phyloP scores from a whole-genome alignment of 83 land plant species.

The Picea engelmannii region DNA sequence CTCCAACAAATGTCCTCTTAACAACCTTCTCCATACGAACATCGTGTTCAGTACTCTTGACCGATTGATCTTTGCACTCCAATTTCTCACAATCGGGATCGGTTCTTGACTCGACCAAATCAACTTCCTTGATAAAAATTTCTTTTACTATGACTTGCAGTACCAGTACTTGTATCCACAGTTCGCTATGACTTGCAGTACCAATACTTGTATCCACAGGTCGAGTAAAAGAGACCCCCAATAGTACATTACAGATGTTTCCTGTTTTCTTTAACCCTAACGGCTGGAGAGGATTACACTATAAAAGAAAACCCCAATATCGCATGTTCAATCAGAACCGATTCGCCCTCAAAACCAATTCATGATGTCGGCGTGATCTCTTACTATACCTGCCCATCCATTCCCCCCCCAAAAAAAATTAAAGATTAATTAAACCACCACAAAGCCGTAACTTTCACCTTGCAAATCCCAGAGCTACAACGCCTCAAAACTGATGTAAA shows the following conservation, averaged over 20 bases:
- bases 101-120: conserved; percentile 13
- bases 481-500: too few relatives aligned
- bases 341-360: too few relatives aligned
- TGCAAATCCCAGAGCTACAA: too few relatives aligned
- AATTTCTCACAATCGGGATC: conserved; percentile 18
- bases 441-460: too few relatives aligned
- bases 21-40: conserved; percentile 14
- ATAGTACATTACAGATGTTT: too few relatives aligned
- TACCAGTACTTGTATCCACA: not conserved
- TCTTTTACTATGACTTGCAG: not conserved
- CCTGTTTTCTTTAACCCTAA: not conserved
- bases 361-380: too few relatives aligned
- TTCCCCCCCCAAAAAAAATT: too few relatives aligned
- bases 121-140: conserved; percentile 20
- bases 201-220: not conserved
- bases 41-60: not conserved
- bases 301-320: not conserved
- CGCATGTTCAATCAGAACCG: not conserved
- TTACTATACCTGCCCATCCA: too few relatives aligned
- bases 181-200: not conserved
- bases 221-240: too few relatives aligned
- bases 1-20: conserved; percentile 37
- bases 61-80: not conserved
- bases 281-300: not conserved
- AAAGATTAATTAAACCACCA: too few relatives aligned